Percentiles rank a stretch among this genome's conserved stretches.
These are phyloP conservation scores for Boletus semigastroideus DNA, from an alignment of 1,284 basidiomycete genomes.

Conservation along the genomic window DNA sequence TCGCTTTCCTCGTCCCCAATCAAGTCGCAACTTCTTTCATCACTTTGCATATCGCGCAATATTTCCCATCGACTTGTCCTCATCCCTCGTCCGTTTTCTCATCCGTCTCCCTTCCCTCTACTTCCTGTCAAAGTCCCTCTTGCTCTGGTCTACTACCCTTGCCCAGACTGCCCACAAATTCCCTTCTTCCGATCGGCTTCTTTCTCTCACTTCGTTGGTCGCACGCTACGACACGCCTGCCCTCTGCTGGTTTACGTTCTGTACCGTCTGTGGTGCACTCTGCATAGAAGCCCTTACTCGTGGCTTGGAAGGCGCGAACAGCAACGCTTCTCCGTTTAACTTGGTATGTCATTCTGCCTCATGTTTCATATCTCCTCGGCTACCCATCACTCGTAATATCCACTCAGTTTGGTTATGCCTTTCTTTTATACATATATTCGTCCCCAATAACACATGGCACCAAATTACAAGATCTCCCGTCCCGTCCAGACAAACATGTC, in stretches of 20 bases:
- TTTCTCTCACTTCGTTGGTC: constrained; percentile 45
- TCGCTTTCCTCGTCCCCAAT: constrained; percentile 23
- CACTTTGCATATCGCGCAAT: constrained; percentile 40
- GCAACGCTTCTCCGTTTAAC: constrained; percentile 62
- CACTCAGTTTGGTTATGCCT: constrained; percentile 67
- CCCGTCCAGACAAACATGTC: constrained; percentile 67
- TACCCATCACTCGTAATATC: neutral
- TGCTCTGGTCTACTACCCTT: constrained; percentile 56
- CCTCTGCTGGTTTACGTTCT: constrained; percentile 72
- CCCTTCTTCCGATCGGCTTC: constrained; percentile 33
- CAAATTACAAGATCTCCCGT: constrained; percentile 43
- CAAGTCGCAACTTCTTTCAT: constrained; percentile 22
- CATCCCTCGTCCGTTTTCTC: constrained; percentile 53
- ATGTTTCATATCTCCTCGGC: neutral
- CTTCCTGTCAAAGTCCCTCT: constrained; percentile 51
- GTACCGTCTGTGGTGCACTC: constrained; percentile 61
- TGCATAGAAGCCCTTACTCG: constrained; percentile 63
- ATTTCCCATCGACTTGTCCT: constrained; percentile 63
- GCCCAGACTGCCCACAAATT: constrained; percentile 52
- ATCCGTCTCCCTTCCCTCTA: constrained; percentile 65
- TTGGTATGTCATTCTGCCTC: constrained; percentile 44
- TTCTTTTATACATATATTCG: constrained; percentile 70
- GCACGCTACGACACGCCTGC: constrained; percentile 54
- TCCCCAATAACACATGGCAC: constrained; percentile 56
- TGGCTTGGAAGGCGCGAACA: constrained; percentile 61